Conservation (phyloP, 2,329 filamentous ascomycete genomes). For the Macrophomina pseudophaseolina region DNA sequence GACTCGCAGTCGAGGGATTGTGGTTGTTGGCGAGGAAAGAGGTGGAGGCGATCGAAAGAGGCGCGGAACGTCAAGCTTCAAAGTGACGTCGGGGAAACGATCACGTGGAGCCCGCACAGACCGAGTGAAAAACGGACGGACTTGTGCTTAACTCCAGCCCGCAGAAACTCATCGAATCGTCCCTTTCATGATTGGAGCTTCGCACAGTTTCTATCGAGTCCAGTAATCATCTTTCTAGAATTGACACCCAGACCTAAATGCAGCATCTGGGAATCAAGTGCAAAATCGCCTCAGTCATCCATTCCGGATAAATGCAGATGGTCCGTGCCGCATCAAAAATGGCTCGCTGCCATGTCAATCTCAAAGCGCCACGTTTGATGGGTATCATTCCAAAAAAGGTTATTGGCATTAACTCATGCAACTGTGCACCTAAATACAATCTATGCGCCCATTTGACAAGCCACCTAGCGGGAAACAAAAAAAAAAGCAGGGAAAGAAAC, state of each 20-base stretch:
- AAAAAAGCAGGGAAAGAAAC: background rate
- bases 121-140: background rate
- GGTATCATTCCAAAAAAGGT: background rate
- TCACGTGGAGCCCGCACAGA: slow-evolving; percentile 14
- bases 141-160: slow-evolving; percentile 15
- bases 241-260: background rate
- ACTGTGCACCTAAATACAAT: slow-evolving; percentile 21
- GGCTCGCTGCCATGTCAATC: too few species aligned
- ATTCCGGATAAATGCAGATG: too few species aligned
- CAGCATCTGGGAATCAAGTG: too few species aligned
- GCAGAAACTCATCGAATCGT: slow-evolving; percentile 24
- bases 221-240: background rate
- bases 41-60: slow-evolving; percentile 13
- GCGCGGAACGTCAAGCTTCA: slow-evolving; percentile 6
- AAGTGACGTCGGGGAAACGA: slow-evolving; percentile 21
- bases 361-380: too few species aligned
- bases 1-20: background rate
- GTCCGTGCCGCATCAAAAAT: too few species aligned
- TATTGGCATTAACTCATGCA: slow-evolving; percentile 9
- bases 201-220: background rate
- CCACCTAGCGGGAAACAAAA: background rate
- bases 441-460: background rate
- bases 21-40: background rate
- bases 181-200: slow-evolving; percentile 5
- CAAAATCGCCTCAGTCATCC: too few species aligned